Base-by-base conservation (phyloP, 306 rosid species). In the Vigna mungo region DNA sequence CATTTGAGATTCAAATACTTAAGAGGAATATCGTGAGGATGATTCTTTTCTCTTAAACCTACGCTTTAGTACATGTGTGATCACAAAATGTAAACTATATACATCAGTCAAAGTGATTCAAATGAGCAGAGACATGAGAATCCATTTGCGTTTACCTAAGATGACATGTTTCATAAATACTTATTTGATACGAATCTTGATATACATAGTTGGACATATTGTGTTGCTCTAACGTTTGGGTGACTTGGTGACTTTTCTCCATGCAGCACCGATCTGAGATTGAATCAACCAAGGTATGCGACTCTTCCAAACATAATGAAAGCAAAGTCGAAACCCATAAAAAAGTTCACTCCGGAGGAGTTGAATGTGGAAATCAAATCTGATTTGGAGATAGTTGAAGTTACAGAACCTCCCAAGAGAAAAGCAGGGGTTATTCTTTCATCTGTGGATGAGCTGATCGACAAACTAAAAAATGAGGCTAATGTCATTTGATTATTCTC, bases 281-380 rank as follows among this genome's bases (percentile, higher is more conserved):
- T 95, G 81, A 95, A 95, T 85, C 97, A 90, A 73, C 98, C 98
- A 2, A 86, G 97, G 74, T 95, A 95, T 69, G 97, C 96, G 4
- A 95, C 98, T 5, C 97, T 92, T 65, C 97, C 98, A 58, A 95
- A 92, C 96, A 89, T 91, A 85, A 95, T 95, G 99, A 95, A 92
- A 84, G 97, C 96, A 12, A 92, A 95, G 81, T 90, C 96, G 7
- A 95, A 95, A 82, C 86, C 80, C 43, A 87, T 95, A 72, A 91
- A 88, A 80, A 95, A 95, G 39, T 89, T 69, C 78, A 88, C 91
- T 51, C 94, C 88, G 0, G 81, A 82, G 79, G 96, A 95, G 17
- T 84, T 95, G 85, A 91, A 89, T 36, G 97, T 95, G 78, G 89
- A 95, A 47, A 83, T 89, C 74, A 83, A 80, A 67, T 70, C 96